phyloP scores from a whole-genome alignment of 495 filamentous ascomycete genomes.

The Penicilliopsis zonata region DNA sequence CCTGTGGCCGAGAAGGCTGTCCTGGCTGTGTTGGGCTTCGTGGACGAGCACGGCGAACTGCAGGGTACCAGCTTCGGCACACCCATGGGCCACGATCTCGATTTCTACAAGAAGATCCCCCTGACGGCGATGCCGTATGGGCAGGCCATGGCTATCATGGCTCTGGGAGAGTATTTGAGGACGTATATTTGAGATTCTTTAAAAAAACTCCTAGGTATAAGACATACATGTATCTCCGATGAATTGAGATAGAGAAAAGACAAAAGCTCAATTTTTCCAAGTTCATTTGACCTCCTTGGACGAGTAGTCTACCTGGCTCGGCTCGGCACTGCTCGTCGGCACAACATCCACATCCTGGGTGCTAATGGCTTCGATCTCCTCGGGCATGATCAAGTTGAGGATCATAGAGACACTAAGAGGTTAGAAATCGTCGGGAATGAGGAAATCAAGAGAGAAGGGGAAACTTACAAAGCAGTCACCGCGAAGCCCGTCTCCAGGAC shows the following conservation, averaged over 20 bases:
- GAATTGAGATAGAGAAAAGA: no score
- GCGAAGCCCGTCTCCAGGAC: slow-evolving; percentile 1
- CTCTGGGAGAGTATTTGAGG: slow-evolving; percentile 51
- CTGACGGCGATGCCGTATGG: slow-evolving; percentile 67
- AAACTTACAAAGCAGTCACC: slow-evolving; percentile 1
- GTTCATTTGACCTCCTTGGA: no score
- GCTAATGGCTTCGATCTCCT: slow-evolving; percentile 3
- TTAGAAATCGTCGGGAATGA: neutral
- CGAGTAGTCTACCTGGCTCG: no score
- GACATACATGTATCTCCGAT: no score
- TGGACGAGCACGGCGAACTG: slow-evolving; percentile 51
- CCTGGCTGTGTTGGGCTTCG: slow-evolving; percentile 43
- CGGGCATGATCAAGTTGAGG: neutral
- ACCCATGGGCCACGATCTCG: slow-evolving; percentile 50
- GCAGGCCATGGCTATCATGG: slow-evolving; percentile 68
- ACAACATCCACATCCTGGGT: no score
- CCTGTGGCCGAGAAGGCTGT: slow-evolving; percentile 47
- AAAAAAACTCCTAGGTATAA: no score
- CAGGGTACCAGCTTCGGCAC: slow-evolving; percentile 63
- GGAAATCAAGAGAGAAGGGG: neutral
- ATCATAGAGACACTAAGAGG: neutral
- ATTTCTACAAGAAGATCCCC: slow-evolving; percentile 60
- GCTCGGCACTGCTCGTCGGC: no score
- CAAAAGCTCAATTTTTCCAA: no score
- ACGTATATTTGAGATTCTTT: no score